Base-by-base conservation (phyloP, 2,329 filamentous ascomycete genomes). In the Nemania sp. region DNA sequence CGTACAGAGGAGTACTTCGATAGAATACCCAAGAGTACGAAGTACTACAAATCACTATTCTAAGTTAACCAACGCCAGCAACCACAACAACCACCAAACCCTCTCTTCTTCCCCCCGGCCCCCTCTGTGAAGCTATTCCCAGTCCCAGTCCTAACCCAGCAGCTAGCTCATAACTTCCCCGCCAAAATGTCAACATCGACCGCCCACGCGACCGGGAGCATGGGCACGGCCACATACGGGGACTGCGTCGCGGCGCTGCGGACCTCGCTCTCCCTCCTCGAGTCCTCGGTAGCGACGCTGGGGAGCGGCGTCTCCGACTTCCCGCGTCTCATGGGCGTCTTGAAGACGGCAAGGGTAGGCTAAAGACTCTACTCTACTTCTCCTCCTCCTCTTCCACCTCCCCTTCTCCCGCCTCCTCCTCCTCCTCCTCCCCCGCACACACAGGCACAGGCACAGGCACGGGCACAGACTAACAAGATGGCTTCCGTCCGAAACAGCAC, bases 211-310 rank as follows among this genome's bases (percentile, higher is more conserved):
- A n/a, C 47, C 55, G 35, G 34, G 21, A 13, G 47, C 52, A 40
- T 54, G 18, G 51, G 35, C 60, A 49, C 64, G 17, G 66, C 71
- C 39, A 63, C 77, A 35, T 86, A 86, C 75, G 74, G 74, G 64
- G 83, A 85, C 75, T 87, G 84, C 76, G 85, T 88, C 61, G 73
- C 82, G 54, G 84, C 84, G 18, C 79, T 88, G 20, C 83, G 83
- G 70, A 78, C 78, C 49, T 87, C 85, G n/a, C 82, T 87, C 63
- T 79, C 80, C 60, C 84, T 83, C 69, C 84, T 88, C 69, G 81
- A 86, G 59, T 84, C 83, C 5, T 85, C 85, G 12, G 85, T 87
- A 42, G 73, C 78, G 45, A 86, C 83, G 5, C 80, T 88, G 47
- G 81, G 80, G 51, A 74, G 73, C 49, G 85, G 84, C 65, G 81